Conservation (phyloP, 495 filamentous ascomycete genomes). For the Hypoxylon trugodes region DNA sequence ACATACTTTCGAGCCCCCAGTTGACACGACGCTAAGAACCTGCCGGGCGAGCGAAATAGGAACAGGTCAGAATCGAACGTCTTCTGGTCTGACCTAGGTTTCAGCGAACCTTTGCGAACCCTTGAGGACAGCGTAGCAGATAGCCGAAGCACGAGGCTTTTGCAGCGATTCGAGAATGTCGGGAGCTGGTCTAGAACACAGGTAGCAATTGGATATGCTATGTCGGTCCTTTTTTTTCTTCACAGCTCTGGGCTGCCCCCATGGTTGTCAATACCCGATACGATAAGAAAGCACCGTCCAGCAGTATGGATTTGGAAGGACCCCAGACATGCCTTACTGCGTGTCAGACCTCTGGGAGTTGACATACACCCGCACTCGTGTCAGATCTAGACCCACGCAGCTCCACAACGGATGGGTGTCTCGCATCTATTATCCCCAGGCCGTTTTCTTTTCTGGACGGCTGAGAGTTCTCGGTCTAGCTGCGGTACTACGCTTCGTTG, state of each 20-base stretch:
- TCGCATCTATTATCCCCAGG: constrained; percentile 29
- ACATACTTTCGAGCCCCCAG: constrained; percentile 21
- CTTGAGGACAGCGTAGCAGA: constrained; percentile 12
- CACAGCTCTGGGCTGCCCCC: constrained; percentile 21
- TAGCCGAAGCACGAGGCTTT: constrained; percentile 29
- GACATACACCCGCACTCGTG: constrained; percentile 24
- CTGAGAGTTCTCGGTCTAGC: constrained; percentile 17
- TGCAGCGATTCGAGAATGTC: constrained; percentile 30
- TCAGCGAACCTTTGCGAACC: constrained; percentile 34
- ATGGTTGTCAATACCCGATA: constrained; percentile 19
- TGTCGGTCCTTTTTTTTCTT: constrained; percentile 41
- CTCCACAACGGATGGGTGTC: constrained; percentile 34
- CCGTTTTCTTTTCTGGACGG: constrained; percentile 13
- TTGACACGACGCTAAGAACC: constrained; percentile 18
- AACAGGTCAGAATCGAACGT: constrained; percentile 38
- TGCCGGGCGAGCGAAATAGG: constrained; percentile 26
- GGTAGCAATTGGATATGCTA: constrained; percentile 21
- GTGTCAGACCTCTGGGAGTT: constrained; percentile 32
- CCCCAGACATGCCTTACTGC: constrained; percentile 30
- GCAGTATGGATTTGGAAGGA: constrained; percentile 18
- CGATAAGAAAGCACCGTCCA: constrained; percentile 30
- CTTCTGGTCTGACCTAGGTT: constrained; percentile 37
- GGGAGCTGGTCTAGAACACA: constrained; percentile 36
- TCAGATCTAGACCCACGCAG: constrained; percentile 36
- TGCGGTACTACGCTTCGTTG: constrained; percentile 26